A percentile compares a stretch with the other conserved stretches of the same genome.
phyloP scores from a whole-genome alignment of 2,329 filamentous ascomycete species.

The Davidsoniella eucalypti region DNA sequence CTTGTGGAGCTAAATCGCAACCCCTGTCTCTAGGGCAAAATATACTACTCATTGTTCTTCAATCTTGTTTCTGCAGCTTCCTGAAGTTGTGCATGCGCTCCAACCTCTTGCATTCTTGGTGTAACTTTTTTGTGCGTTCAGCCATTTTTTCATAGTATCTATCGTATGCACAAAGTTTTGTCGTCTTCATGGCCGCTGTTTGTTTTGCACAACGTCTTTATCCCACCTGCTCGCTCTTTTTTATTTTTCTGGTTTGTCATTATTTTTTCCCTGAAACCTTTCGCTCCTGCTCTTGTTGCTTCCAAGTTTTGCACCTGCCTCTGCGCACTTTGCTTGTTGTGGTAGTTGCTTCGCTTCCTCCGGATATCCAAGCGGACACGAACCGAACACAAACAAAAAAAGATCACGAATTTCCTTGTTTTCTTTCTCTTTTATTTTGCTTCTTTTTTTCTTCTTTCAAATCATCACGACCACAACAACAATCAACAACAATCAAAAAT shows the following conservation, averaged over 20 bases:
- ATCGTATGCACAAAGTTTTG: too few relatives aligned
- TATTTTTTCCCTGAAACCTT: background rate
- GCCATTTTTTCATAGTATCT: background rate
- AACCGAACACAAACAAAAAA: background rate
- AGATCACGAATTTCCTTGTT: conserved; percentile 4
- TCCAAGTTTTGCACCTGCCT: too few relatives aligned
- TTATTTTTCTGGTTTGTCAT: conserved; percentile 1
- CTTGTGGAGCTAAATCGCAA: background rate
- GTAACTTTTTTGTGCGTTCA: background rate
- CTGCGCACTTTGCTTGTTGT: too few relatives aligned
- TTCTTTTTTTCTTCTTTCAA: background rate
- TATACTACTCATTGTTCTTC: conserved; percentile 1
- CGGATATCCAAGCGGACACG: background rate
- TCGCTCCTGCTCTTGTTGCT: background rate
- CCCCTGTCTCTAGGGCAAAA: background rate
- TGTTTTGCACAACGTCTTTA: background rate
- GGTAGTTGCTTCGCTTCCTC: too few relatives aligned
- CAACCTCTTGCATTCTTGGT: conserved; percentile 10
- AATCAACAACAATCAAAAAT: background rate
- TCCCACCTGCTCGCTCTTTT: conserved; percentile 2
- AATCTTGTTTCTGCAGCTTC: background rate
- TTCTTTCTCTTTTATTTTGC: background rate
- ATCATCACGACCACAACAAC: background rate
- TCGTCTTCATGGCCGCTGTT: too few relatives aligned
- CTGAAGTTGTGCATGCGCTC: conserved; percentile 2